These are phyloP conservation scores for Vanderwaltozyma tropicalis DNA, from an alignment of 805 yeast species.

Conservation along the genomic window DNA sequence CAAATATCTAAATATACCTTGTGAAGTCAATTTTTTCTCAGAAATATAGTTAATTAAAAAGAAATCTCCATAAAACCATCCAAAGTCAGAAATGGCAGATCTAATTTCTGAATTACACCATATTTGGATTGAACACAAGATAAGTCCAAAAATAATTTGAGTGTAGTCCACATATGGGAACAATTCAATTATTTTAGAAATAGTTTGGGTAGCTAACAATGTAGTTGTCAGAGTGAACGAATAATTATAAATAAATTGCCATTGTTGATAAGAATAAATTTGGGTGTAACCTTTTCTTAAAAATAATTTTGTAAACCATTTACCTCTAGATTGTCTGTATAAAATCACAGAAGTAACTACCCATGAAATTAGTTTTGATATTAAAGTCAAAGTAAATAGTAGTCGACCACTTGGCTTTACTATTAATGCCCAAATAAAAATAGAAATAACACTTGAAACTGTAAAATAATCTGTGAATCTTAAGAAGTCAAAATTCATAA, in stretches of 20 bases:
- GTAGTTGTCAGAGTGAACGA: constrained; percentile 46
- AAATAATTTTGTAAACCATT: constrained; percentile 41
- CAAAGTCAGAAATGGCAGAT: constrained; percentile 66
- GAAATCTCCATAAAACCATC: constrained; percentile 85
- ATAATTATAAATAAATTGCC: constrained; percentile 55
- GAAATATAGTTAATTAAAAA: constrained; percentile 47
- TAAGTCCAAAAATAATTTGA: constrained; percentile 43
- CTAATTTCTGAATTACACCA: constrained; percentile 63
- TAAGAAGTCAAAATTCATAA: constrained; percentile 50
- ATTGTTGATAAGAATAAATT: constrained; percentile 57
- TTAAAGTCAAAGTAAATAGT: constrained; percentile 20
- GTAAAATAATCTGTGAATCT: constrained; percentile 54
- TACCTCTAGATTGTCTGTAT: constrained; percentile 46
- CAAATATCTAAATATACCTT: constrained; percentile 72
- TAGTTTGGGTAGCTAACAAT: constrained; percentile 34
- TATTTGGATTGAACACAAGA: constrained; percentile 49
- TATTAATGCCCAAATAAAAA: constrained; percentile 26
- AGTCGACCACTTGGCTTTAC: constrained; percentile 15
- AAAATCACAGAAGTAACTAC: constrained; percentile 43
- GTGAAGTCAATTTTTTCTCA: constrained; percentile 48
- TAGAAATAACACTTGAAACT: constrained; percentile 34
- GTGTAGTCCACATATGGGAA: constrained; percentile 17
- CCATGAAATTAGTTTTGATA: constrained; percentile 39
- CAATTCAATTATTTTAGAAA: constrained; percentile 23
- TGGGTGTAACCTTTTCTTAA: constrained; percentile 27